phyloP scores from a whole-genome alignment of 108 stramenopile genomes.

The Aurantiochytrium sp. region DNA sequence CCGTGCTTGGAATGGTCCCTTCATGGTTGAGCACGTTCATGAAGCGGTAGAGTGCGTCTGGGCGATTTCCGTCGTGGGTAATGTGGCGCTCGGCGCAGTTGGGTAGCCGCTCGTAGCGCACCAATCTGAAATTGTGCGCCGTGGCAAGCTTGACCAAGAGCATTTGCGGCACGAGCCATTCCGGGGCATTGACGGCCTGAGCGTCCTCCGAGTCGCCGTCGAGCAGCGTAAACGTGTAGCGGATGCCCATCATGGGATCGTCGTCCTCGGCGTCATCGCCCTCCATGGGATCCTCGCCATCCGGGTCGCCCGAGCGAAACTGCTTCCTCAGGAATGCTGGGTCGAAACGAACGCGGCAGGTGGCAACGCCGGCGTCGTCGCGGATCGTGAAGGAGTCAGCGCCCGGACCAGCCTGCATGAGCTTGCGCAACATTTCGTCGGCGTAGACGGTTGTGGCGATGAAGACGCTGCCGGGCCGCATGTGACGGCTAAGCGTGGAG shows the following conservation, averaged over 20 bases:
- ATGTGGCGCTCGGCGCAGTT: neutral
- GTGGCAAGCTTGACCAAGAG: neutral
- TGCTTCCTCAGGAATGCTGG: neutral
- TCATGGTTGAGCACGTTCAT: slow-evolving; percentile 26
- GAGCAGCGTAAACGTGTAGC: slow-evolving; percentile 30
- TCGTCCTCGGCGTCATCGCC: neutral
- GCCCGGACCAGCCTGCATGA: slow-evolving; percentile 31
- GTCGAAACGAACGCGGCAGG: neutral
- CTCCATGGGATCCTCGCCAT: neutral
- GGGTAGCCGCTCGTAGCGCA: neutral
- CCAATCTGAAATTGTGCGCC: neutral
- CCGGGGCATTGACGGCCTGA: slow-evolving; percentile 41
- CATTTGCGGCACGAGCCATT: slow-evolving; percentile 39
- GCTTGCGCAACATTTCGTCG: slow-evolving; percentile 25
- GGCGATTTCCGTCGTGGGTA: neutral
- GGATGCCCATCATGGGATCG: slow-evolving; percentile 31
- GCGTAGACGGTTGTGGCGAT: slow-evolving; percentile 95
- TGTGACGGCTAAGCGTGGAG: slow-evolving; percentile 72
- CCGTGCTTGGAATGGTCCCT: neutral
- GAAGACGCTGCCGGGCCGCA: slow-evolving; percentile 81
- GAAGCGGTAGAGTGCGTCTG: neutral
- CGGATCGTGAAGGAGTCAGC: neutral
- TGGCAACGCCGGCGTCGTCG: neutral
- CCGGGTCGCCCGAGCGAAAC: neutral
- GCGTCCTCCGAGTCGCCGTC: neutral